Evolutionary conservation across 352 stramenopile genomes (phyloP), one percentile per base, ranked within the genome.

Genomic region (Phytopythium kandeliae): DNA sequence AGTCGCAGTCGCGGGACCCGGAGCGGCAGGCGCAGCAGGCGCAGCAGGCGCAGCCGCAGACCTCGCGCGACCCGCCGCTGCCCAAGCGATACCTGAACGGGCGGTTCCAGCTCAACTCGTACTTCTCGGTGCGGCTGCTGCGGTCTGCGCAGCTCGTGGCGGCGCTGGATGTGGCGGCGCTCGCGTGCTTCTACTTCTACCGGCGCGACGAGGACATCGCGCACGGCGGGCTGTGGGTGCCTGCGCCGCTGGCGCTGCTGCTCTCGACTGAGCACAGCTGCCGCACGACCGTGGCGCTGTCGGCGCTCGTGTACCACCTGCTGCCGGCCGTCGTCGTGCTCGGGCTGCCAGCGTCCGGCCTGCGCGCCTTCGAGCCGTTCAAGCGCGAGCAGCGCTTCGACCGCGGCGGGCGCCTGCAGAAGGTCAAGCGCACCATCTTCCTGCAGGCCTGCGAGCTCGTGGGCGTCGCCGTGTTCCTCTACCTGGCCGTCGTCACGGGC

Each of bases 351-450:
- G 78, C 78, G 1, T 86, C 78, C 0, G 81, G 81, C 21, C 49
- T 87, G 3, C 36, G 72, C 19, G 25, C 80, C 5, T 92, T 90
- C 44, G 81, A 92, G 47, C 75, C 80, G 0, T 92, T 92, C 56
- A 61, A 77, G 44, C 63, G 81, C 31, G 76, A 92, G 58, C 59
- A 81, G 28, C 74, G 74, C n/a, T 70, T 86, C 54, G 68, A 85
- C 51, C 57, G 57, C 42, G 70, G 62, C 21, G 78, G 78, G 2
- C 58, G 74, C 31, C 61, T 89, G 34, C 74, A 85, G 25, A 89
- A 92, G 47, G 77, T 92, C 51, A 92, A 86, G 59, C 77, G 81
- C 48, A 90, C 78, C 0, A 68, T 86, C 40, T 89, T 71, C 55
- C 55, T 92, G 17, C 81, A 92, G 51, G 55, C 87, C 45, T 92